These are phyloP conservation scores for Aspergillus pseudoterreus DNA, from an alignment of 2,329 filamentous ascomycete genomes.

Conservation along the genomic window DNA sequence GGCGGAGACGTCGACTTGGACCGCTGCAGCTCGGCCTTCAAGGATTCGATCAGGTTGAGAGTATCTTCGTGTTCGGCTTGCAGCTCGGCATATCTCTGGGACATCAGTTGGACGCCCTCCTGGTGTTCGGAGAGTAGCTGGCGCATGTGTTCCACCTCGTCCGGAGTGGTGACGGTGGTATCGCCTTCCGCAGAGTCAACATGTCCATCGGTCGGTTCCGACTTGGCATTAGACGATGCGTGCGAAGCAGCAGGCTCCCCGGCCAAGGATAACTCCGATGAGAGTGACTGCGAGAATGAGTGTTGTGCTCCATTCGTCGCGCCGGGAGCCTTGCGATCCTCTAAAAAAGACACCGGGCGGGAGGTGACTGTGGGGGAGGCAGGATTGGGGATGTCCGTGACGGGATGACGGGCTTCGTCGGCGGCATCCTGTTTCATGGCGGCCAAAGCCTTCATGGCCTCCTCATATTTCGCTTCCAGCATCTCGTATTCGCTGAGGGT, in stretches of 20 bases:
- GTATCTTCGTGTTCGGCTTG: slow-evolving; percentile 78
- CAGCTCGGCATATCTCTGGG: slow-evolving; percentile 76
- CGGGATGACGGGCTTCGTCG: slow-evolving; percentile 70
- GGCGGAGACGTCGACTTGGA: slow-evolving; percentile 64
- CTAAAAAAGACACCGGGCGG: slow-evolving; percentile 80
- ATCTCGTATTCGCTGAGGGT: slow-evolving; percentile 77
- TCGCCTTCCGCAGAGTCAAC: slow-evolving; percentile 21
- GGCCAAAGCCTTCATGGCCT: slow-evolving; percentile 75
- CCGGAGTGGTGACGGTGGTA: slow-evolving; percentile 47
- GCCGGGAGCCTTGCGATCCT: slow-evolving; percentile 67
- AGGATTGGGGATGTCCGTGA: slow-evolving; percentile 39
- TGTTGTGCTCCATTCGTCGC: slow-evolving; percentile 64
- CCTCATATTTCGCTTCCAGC: slow-evolving; percentile 85
- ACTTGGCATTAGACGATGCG: slow-evolving; percentile 61
- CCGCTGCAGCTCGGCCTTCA: slow-evolving; percentile 81
- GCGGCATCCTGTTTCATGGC: slow-evolving; percentile 76
- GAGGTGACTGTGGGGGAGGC: slow-evolving; percentile 36
- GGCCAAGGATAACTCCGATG: slow-evolving; percentile 87
- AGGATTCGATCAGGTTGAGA: slow-evolving; percentile 80
- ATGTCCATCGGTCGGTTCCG: slow-evolving; percentile 22
- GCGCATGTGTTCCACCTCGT: slow-evolving; percentile 70
- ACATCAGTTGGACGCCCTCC: slow-evolving; percentile 66
- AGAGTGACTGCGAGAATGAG: slow-evolving; percentile 86
- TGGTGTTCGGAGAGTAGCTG: slow-evolving; percentile 72
- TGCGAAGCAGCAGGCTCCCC: slow-evolving; percentile 68